Percentiles rank a stretch among this genome's conserved stretches.
phyloP scores from a whole-genome alignment of 2,329 filamentous ascomycete species.

The Penicillium thymicola region DNA sequence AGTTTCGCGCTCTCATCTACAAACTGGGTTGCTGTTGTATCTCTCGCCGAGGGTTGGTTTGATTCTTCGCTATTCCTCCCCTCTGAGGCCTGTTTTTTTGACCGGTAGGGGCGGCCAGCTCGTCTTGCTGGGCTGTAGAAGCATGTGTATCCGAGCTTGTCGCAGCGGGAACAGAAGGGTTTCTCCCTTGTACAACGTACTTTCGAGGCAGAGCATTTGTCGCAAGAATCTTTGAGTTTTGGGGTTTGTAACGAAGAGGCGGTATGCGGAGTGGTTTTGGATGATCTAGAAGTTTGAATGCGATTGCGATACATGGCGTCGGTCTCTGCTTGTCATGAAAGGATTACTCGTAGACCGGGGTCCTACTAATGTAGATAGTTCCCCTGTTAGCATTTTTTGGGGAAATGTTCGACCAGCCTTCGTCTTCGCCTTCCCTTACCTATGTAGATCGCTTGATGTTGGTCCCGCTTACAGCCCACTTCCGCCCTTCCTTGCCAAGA shows the following conservation, averaged over 20 bases:
- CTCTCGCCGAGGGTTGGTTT: neutral
- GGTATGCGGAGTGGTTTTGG: neutral
- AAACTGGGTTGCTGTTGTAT: neutral
- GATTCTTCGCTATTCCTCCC: neutral
- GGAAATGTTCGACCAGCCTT: neutral
- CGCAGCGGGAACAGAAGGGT: conserved; percentile 17
- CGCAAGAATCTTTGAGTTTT: conserved; percentile 10
- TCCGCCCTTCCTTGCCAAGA: neutral
- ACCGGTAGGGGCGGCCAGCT: conserved; percentile 12
- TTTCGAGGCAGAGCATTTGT: conserved; percentile 19
- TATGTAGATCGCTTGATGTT: neutral
- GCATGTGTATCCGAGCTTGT: conserved; percentile 20
- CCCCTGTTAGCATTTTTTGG: neutral
- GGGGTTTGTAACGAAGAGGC: neutral
- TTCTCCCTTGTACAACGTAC: conserved; percentile 18
- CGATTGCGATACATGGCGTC: neutral
- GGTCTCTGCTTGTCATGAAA: neutral
- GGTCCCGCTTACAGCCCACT: neutral
- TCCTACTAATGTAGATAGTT: neutral
- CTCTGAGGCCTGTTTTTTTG: neutral
- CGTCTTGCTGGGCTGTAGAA: conserved; percentile 25
- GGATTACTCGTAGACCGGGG: neutral
- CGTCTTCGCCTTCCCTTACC: neutral
- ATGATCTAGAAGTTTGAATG: neutral
- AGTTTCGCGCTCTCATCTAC: neutral